phyloP scores from a whole-genome alignment of 768 basidiomycete species.

The Gloeopeniophorella convolvens region DNA sequence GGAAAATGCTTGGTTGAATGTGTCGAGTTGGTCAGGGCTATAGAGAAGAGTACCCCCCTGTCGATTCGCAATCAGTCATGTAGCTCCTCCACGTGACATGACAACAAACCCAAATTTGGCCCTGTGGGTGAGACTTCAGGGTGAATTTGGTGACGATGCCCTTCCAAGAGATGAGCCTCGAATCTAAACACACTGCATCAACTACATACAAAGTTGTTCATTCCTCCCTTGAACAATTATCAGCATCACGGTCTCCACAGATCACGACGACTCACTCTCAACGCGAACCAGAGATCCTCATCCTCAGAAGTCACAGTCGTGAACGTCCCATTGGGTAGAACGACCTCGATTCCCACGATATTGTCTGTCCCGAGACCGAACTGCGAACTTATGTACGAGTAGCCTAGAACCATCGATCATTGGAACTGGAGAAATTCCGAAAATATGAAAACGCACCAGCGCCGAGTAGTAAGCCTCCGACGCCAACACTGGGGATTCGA shows the following conservation, averaged over 20 bases:
- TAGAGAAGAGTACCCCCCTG: not conserved
- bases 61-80: not conserved
- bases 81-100: not conserved
- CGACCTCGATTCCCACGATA: conserved; percentile 44
- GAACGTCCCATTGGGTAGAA: conserved; percentile 43
- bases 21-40: not conserved
- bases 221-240: conserved; percentile 38
- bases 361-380: conserved; percentile 48
- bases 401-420: conserved; percentile 36
- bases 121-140: conserved; percentile 45
- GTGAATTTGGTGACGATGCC: conserved; percentile 55
- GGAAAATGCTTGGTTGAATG: not conserved
- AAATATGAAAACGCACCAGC: too few species aligned
- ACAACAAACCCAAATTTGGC: conserved; percentile 45
- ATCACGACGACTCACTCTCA: conserved; percentile 28
- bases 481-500: too few species aligned
- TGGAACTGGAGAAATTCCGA: too few species aligned
- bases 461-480: too few species aligned
- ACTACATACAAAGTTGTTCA: conserved; percentile 45
- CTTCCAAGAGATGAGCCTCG: conserved; percentile 20
- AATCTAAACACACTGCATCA: not conserved
- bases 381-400: conserved; percentile 53
- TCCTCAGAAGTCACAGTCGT: conserved; percentile 25
- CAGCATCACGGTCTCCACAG: not conserved
- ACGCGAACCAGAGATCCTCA: conserved; percentile 34